Evolutionary conservation across 2,329 filamentous ascomycete species (phyloP).

Genomic region (Chrysosphaeria jannelii): DNA sequence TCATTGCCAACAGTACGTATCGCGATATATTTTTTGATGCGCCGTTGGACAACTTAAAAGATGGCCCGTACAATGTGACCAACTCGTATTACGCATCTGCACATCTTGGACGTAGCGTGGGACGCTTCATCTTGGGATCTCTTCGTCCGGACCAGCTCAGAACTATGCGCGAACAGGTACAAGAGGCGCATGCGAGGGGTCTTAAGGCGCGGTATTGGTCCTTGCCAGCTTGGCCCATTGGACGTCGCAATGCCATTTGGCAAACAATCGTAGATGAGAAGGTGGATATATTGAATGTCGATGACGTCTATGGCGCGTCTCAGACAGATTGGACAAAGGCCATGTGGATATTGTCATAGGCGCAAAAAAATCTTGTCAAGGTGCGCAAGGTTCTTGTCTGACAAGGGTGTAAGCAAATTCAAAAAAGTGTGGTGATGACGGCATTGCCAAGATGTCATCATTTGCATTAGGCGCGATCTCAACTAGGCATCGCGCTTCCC

Average conservation of each 20-base stretch:
- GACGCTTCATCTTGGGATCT: conserved; percentile 14
- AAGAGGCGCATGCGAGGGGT: conserved; percentile 19
- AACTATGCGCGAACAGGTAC: conserved; percentile 15
- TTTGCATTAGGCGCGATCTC: no score
- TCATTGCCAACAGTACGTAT: conserved; percentile 20
- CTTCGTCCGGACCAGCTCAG: conserved; percentile 15
- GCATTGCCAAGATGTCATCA: no score
- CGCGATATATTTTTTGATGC: conserved; percentile 38
- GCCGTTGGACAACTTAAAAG: conserved; percentile 16
- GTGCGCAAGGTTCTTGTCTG: conserved; percentile 1
- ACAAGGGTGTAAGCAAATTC: no score
- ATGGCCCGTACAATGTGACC: conserved; percentile 12
- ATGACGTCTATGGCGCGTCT: conserved; percentile 14
- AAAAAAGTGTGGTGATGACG: no score
- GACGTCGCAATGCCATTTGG: conserved; percentile 28
- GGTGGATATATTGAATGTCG: conserved; percentile 30
- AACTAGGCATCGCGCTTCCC: no score
- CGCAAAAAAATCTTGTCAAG: no score
- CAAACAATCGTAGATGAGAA: conserved; percentile 22
- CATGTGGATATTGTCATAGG: no score
- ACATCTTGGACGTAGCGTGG: conserved; percentile 22
- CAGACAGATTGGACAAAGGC: conserved; percentile 3
- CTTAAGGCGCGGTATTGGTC: conserved; percentile 33
- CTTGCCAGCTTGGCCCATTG: conserved; percentile 25
- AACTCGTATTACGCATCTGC: conserved; percentile 39